Evolutionary conservation across 192 early-diverging fungal genomes (phyloP), one percentile per base, ranked within the genome.

Genomic region (Podila verticillata): DNA sequence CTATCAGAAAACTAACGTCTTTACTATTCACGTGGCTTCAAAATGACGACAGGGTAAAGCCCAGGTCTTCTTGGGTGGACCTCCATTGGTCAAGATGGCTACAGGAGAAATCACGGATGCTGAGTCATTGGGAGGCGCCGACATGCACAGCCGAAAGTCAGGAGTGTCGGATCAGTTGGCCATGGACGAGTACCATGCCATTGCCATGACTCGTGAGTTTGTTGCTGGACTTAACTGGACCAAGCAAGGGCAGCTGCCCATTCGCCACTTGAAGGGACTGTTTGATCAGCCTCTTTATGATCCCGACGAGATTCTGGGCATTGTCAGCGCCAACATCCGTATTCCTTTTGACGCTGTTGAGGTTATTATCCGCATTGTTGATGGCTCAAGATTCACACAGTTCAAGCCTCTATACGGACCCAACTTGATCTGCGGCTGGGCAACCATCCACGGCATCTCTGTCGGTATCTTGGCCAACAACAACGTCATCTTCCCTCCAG

Each of bases 381-480:
- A 92, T 71, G 91, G 89, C 22, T 92, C 91, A 22, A 77, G 88
- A 20, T 91, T 91, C 73, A 82, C 84, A 9, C 81, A 83, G 39
- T 92, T 92, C 75, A 92, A 92, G 68, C 87, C 91, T 24, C 70
- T 90, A 17, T 92, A 92, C 71, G 91, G 91, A 61, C 80, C 75
- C 19, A 92, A 91, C 73, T 35, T 92, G 63, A 74, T 92, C 32
- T 86, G 85, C 48, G 91, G 88, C 35, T 92, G 89, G 88, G 89
- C 88, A 10, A 84, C 82, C 29, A 86, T 92, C 74, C 91, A 91
- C 48, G 89, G 90, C 72, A 68, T 92, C 61, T 85, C 88, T 12
- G 83, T 92, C 31, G 91, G 91, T 67, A 92, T 92, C n/a, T 60
- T 92, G 58, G 84, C 91, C 64, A 91, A 89, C 44, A 90, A 92